Base-by-base conservation (phyloP, 1,139 yeast genomes). In the Arxiozyma slooffiae region DNA sequence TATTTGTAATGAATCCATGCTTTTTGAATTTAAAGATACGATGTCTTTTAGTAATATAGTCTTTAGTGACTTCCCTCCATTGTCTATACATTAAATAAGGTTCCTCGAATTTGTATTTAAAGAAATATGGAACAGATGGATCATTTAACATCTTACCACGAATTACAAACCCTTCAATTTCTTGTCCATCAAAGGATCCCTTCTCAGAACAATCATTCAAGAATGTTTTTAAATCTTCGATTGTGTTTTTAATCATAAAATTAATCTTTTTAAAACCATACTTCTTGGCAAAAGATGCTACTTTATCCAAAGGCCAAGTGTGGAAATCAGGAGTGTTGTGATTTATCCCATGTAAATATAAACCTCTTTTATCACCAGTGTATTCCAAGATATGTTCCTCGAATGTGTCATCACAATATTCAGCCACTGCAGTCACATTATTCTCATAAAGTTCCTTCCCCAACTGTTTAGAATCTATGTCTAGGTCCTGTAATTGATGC, bases 341-440 rank as follows among this genome's bases (percentile, higher is more conserved):
- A 64, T 92, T 94, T 45, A 94, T 68, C 0, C 98, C 98, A 63
- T 92, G 98, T 21, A 94, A 67, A 58, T 92, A 94, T 16, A 94
- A 72, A 0, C 98, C 99, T 0, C 96, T 80, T 14, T 54, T 53
- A 17, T 71, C 71, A 1, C 81, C 81, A 1, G 76, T 66, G 60
- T 94, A 94, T 48, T 83, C 84, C 50, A 94, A 71, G 14, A 94
- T 88, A 66, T 94, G 99, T 66, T 94, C 98, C 64, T 94, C 98
- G 67, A 94, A 94, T 0, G 70, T 70, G 61, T 94, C 98, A 64
- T 94, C 97, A 67, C 99, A 94, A 46, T 81, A 76, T 67, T 92
- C 98, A 1, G 94, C 90, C 0, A 89, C 96, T 0, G 96, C 96
- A 0, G 98, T 94, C 30, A 80, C 64, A 54, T 81, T 78, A 56